Evolutionary conservation across 208 protist genomes (phyloP).

Genomic region (Crithidia fasciculata): DNA sequence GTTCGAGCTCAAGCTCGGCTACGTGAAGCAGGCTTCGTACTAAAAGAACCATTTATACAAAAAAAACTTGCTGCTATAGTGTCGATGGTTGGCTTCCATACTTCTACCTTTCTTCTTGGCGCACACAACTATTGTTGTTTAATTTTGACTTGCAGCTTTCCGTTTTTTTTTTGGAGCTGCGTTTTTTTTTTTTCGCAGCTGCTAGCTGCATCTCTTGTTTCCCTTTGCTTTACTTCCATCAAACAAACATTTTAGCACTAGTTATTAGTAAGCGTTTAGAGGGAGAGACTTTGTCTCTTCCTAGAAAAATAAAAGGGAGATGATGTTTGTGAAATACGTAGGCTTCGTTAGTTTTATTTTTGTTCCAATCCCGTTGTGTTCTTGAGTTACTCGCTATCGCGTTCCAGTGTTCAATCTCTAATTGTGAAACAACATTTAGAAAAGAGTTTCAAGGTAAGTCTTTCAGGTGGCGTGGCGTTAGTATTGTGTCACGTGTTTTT

Average conservation of each 20-base stretch:
- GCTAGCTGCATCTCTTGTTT: neutral
- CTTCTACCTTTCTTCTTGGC: neutral
- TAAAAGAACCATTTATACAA: constrained; percentile 29
- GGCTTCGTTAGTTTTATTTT: constrained; percentile 24
- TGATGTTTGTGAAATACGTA: constrained; percentile 23
- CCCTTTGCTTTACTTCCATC: constrained; percentile 6
- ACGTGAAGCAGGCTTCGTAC: constrained; percentile 90
- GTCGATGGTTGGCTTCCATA: neutral
- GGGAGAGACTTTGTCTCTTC: constrained; percentile 13
- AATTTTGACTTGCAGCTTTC: neutral
- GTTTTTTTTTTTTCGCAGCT: constrained; percentile 1
- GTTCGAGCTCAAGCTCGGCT: constrained; percentile 90
- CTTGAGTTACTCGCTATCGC: constrained; percentile 2
- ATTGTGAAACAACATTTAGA: neutral
- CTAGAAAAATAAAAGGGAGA: constrained; percentile 5
- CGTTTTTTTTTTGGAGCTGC: neutral
- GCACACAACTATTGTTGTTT: no score
- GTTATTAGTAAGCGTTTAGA: constrained; percentile 27
- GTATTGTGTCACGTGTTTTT: neutral
- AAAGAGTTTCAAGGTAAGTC: no score
- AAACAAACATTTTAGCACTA: constrained; percentile 17
- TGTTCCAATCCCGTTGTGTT: constrained; percentile 3
- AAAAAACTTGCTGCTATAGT: constrained; percentile 17
- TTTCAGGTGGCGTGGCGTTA: no score
- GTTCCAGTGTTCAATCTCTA: constrained; percentile 25